These are phyloP conservation scores for Oxalis stricta DNA, from an alignment of 441 rosid genomes.

Conservation along the genomic window DNA sequence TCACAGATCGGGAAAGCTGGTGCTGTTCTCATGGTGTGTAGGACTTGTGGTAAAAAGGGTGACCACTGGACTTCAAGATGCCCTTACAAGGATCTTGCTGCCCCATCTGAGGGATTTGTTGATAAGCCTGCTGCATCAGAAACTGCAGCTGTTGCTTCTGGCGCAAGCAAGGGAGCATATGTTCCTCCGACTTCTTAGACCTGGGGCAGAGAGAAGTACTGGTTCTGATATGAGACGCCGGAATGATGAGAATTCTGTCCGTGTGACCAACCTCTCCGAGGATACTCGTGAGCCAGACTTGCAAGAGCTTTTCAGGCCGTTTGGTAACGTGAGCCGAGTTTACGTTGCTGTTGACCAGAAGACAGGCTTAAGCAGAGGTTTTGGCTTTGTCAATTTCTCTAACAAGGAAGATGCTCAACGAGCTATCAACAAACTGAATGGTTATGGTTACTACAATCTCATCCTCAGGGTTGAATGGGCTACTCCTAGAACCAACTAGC, in stretches of 20 bases:
- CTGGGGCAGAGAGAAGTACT: conserved; percentile 29
- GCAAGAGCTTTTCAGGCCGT: conserved; percentile 39
- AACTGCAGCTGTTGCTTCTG: conserved; percentile 19
- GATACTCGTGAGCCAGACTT: conserved; percentile 49
- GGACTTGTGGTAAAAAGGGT: conserved; percentile 52
- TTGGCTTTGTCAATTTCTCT: conserved; percentile 51
- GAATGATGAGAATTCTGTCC: conserved; percentile 50
- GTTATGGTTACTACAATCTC: conserved; percentile 53
- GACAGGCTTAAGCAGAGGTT: conserved; percentile 43
- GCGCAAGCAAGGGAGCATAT: conserved; percentile 34
- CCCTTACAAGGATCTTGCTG: conserved; percentile 60
- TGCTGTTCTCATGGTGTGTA: conserved; percentile 59
- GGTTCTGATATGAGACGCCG: conserved; percentile 53
- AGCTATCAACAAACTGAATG: conserved; percentile 53
- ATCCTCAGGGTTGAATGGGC: conserved; percentile 64
- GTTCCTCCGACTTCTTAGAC: conserved; percentile 51
- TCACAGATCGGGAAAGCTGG: conserved; percentile 46
- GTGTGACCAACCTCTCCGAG: conserved; percentile 46
- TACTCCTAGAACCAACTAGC: conserved; percentile 32
- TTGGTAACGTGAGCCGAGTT: conserved; percentile 43
- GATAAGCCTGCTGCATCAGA: conserved; percentile 42
- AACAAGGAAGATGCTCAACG: conserved; percentile 47
- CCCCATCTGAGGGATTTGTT: conserved; percentile 23
- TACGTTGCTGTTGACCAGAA: conserved; percentile 53
- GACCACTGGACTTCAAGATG: conserved; percentile 60